phyloP scores from a whole-genome alignment of 2,329 filamentous ascomycete species.

The Penicillium expansum region DNA sequence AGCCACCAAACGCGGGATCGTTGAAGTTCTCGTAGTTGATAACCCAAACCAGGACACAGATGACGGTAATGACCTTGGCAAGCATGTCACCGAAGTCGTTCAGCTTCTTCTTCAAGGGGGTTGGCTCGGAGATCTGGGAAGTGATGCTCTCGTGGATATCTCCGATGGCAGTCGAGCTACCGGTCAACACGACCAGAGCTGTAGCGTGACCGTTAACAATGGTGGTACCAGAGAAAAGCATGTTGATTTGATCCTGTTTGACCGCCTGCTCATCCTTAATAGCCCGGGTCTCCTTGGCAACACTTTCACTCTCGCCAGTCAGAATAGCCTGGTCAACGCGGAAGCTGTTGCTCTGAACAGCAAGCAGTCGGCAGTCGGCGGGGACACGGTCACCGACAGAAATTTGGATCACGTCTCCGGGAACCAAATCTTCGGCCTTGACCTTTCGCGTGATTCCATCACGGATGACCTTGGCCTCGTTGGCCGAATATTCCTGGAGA shows the following conservation, averaged over 20 bases:
- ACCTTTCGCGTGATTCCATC: constrained; percentile 76
- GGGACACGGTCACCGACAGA: constrained; percentile 90
- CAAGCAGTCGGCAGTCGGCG: constrained; percentile 85
- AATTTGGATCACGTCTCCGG: constrained; percentile 85
- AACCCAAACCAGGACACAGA: constrained; percentile 94
- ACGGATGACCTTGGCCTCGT: constrained; percentile 90
- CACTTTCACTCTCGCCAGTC: constrained; percentile 96
- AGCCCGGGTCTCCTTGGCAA: constrained; percentile 72
- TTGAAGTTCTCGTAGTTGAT: constrained; percentile 98
- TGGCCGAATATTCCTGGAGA: constrained; percentile 97
- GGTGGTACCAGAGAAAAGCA: constrained; percentile 97
- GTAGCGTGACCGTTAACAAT: constrained; percentile 92
- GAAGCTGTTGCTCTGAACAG: constrained; percentile 96
- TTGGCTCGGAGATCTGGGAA: constrained; percentile 95
- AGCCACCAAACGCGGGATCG: constrained; percentile 87
- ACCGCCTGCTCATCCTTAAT: constrained; percentile 80
- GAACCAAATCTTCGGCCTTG: constrained; percentile 96
- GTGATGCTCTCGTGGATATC: constrained; percentile 99
- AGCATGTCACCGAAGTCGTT: constrained; percentile 96
- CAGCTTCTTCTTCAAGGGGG: constrained; percentile 95
- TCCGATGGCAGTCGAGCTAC: constrained; percentile 87
- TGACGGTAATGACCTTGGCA: constrained; percentile 96
- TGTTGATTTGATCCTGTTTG: constrained; percentile 96
- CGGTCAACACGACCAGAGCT: constrained; percentile 86
- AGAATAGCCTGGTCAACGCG: constrained; percentile 94